Evolutionary conservation across 2,329 filamentous ascomycete genomes (phyloP).

Genomic region (Aspergillus felis): DNA sequence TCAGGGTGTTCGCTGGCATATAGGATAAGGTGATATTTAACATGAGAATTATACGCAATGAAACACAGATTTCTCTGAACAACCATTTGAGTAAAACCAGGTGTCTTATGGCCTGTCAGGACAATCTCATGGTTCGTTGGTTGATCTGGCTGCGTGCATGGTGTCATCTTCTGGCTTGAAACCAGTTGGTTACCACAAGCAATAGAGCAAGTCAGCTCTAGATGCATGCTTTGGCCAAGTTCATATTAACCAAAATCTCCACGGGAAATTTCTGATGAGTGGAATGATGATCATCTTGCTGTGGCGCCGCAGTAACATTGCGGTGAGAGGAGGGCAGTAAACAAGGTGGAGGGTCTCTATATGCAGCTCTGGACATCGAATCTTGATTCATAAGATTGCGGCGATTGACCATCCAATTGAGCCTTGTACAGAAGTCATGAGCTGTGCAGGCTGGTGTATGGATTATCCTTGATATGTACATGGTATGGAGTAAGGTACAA

Average conservation of each 20-base stretch:
- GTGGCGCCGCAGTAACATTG: too few relatives aligned
- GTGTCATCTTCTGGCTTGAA: neutral
- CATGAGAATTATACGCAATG: neutral
- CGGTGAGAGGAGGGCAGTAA: too few relatives aligned
- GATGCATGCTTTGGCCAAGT: neutral
- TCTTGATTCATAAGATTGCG: neutral
- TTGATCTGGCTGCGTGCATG: neutral
- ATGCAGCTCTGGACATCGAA: neutral
- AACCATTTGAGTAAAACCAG: neutral
- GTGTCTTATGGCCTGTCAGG: neutral
- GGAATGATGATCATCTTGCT: neutral
- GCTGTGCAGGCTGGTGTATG: neutral
- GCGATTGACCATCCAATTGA: neutral
- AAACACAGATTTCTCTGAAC: neutral
- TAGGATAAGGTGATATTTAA: neutral
- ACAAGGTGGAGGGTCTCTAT: neutral
- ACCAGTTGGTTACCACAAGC: neutral
- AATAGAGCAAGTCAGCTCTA: neutral
- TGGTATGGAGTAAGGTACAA: too few relatives aligned
- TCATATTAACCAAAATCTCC: neutral
- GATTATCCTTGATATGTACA: neutral
- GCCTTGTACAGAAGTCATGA: neutral
- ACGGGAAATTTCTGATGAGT: neutral
- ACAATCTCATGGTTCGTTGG: neutral
- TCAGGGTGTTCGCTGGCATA: neutral